Percentiles rank a stretch among this genome's conserved stretches.
These are phyloP conservation scores for Fusarium anguioides DNA, from an alignment of 2,329 filamentous ascomycete genomes.

Conservation along the genomic window DNA sequence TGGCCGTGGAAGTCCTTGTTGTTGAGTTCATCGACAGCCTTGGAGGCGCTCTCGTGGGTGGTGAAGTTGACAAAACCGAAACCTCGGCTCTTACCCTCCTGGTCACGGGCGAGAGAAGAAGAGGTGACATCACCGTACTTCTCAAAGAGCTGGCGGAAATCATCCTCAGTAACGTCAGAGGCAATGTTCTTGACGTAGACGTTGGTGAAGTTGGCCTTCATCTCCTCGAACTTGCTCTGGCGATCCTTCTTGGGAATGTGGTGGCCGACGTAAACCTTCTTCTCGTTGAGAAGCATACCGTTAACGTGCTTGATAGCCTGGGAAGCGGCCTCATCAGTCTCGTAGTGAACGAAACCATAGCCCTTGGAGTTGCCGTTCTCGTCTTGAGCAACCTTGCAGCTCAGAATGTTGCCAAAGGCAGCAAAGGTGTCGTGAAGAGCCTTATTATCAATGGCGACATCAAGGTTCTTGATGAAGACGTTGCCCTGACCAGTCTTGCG, in stretches of 20 bases:
- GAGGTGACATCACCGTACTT: constrained; percentile 95
- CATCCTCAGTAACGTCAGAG: constrained; percentile 85
- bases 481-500: constrained; percentile 99
- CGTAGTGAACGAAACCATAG: constrained; percentile 99
- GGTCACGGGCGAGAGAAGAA: constrained; percentile 89
- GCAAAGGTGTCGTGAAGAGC: constrained; percentile 99
- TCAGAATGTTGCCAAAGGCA: constrained; percentile 98
- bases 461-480: constrained; percentile 99
- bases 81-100: constrained; percentile 91
- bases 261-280: constrained; percentile 99
- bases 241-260: constrained; percentile 99
- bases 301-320: constrained; percentile 99
- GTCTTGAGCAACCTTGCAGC: constrained; percentile 99
- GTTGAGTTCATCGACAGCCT: constrained; percentile 92
- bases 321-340: constrained; percentile 96
- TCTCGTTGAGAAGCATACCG: constrained; percentile 99
- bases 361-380: constrained; percentile 97
- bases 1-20: constrained; percentile 92
- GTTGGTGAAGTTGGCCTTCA: constrained; percentile 99
- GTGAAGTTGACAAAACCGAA: constrained; percentile 98
- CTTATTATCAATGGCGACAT: constrained; percentile 99
- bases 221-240: constrained; percentile 99
- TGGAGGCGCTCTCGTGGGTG: constrained; percentile 85
- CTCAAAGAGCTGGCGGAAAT: constrained; percentile 94
- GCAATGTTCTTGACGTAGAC: constrained; percentile 99